Percentiles rank a stretch among this genome's conserved stretches.
phyloP scores from a whole-genome alignment of 768 basidiomycete genomes.

The Leucocoprinus birnbaumii region DNA sequence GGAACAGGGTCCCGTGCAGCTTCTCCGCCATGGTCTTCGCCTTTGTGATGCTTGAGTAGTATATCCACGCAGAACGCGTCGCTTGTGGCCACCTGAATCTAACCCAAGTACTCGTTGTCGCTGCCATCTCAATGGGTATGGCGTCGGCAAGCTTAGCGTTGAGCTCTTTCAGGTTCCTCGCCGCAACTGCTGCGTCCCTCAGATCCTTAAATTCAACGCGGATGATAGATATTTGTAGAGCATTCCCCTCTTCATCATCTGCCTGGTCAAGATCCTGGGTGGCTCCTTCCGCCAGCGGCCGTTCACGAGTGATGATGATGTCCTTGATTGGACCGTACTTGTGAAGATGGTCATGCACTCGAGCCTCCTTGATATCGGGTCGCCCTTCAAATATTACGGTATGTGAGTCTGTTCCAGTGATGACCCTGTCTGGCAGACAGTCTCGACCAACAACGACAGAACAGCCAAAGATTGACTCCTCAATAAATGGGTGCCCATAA shows the following conservation, averaged over 20 bases:
- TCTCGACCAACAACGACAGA: slow-evolving; percentile 30
- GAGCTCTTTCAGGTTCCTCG: neutral
- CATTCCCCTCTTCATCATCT: neutral
- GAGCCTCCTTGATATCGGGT: slow-evolving; percentile 6
- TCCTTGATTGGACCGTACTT: slow-evolving; percentile 9
- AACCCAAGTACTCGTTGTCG: slow-evolving; percentile 18
- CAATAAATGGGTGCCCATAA: slow-evolving; percentile 14
- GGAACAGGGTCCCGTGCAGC: slow-evolving; percentile 35
- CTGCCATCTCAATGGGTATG: neutral
- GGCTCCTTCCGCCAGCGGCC: neutral
- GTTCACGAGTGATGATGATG: slow-evolving; percentile 1
- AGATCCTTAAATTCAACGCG: slow-evolving; percentile 10
- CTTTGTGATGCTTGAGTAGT: slow-evolving; percentile 37
- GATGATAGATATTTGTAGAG: neutral
- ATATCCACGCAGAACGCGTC: slow-evolving; percentile 39
- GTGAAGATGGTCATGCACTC: slow-evolving; percentile 9
- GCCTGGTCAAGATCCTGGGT: neutral
- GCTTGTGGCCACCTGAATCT: slow-evolving; percentile 46
- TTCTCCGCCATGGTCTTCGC: slow-evolving; percentile 40
- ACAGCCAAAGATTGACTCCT: slow-evolving; percentile 22
- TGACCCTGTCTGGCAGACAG: slow-evolving; percentile 26
- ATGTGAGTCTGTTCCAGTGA: slow-evolving; percentile 34
- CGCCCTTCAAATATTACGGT: neutral
- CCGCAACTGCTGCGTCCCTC: slow-evolving; percentile 6
- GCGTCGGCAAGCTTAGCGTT: slow-evolving; percentile 1